phyloP scores from a whole-genome alignment of 1,284 basidiomycete species.

The Ustilago esculenta region DNA sequence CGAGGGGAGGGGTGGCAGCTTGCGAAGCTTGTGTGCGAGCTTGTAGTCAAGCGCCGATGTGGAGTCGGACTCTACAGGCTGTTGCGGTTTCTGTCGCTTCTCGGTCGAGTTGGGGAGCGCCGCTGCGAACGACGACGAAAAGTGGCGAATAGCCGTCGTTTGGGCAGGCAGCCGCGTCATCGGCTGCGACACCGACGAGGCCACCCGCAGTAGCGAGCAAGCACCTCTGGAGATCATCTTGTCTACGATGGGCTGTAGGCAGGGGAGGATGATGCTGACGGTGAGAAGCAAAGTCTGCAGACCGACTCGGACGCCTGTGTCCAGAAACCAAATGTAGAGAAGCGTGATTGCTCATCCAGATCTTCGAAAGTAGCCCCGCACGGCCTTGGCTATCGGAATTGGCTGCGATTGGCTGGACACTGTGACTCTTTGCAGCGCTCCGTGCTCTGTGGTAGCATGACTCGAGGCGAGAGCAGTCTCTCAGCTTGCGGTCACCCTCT shows the following conservation, averaged over 20 bases:
- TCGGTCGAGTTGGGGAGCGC: constrained; percentile 35
- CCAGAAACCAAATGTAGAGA: not conserved
- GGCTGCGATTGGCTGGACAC: constrained; percentile 6
- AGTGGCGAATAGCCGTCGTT: constrained; percentile 4
- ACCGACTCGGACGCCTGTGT: too few species aligned
- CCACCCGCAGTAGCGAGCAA: constrained; percentile 28
- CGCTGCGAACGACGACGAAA: constrained; percentile 10
- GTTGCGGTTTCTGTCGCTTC: constrained; percentile 27
- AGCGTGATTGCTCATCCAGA: constrained; percentile 3
- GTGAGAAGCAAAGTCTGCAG: not conserved
- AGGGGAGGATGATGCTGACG: constrained; percentile 1
- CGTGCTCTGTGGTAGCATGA: constrained; percentile 5
- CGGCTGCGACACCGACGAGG: constrained; percentile 23
- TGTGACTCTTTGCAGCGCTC: not conserved
- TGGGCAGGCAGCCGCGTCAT: constrained; percentile 17
- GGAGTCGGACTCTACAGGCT: constrained; percentile 38
- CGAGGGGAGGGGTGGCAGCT: constrained; percentile 64
- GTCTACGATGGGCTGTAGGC: constrained; percentile 2
- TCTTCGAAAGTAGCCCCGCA: constrained; percentile 18
- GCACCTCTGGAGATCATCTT: constrained; percentile 44
- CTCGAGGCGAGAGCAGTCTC: constrained; percentile 11
- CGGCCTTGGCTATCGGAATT: constrained; percentile 6
- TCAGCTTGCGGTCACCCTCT: not conserved
- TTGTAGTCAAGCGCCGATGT: constrained; percentile 96
- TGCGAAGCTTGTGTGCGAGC: constrained; percentile 71